Base-by-base conservation (phyloP, 768 basidiomycete species). In the Ramaria rubella region DNA sequence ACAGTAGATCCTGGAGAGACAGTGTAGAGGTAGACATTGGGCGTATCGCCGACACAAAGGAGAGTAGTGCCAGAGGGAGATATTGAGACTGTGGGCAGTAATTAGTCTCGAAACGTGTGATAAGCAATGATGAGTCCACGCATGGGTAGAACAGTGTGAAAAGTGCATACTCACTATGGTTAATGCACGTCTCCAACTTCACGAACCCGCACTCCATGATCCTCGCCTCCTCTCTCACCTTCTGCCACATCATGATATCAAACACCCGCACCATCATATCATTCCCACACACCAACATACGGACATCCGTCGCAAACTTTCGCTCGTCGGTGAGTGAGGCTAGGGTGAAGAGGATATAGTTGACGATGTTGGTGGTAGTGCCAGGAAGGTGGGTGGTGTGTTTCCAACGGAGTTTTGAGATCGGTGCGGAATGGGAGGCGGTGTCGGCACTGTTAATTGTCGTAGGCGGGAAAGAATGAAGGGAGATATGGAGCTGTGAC, bases 1-100 rank as follows among this genome's bases (percentile, higher is more conserved):
- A 87, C 73, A 24, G 67, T 72, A 12, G 78, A 70, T 27, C 86
- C 83, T 38, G 86, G 86, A 1, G 81, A 78, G 58, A 94, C 77
- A 52, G 83, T 81, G 64, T 93, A 88, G 14, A 97, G 78, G 66
- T 84, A 87, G 11, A 94, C 84, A 57, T 90, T 85, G 43, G 85
- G 82, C 9, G 92, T 93, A 67, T 97, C 94, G 23, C 94, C 94
- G 0, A 94, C 94, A 2, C 87, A 91, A 1, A 96, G 80, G 15
- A 97, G 77, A 0, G 86, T 92, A 44, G 82, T 80, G 1, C 92
- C 87, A 64, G 95, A 90, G 0, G 91, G 92, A 0, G 92, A 93
- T 62, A 97, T 80, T 8, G 93, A 93, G 4, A 90, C 91, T 94
- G 62, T 53, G 43, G 49, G 59, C 19, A 27, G 21, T 5, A 19